Base-by-base conservation (phyloP, 2,329 filamentous ascomycete genomes). In the Trichocomaceae sp. region DNA sequence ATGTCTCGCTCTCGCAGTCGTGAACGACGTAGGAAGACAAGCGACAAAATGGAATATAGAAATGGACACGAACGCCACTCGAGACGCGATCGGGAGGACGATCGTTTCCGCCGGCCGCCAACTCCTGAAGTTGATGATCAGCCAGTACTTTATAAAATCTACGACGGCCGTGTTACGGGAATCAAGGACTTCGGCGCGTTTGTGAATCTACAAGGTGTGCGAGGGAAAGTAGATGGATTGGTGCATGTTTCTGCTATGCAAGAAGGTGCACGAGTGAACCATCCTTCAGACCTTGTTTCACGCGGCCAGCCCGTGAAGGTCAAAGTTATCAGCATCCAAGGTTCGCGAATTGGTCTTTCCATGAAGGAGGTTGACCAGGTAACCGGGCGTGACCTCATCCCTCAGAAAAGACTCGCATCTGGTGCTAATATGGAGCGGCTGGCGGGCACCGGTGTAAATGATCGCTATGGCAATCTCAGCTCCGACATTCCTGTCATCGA, bases 281-380 rank as follows among this genome's bases (percentile, higher is more conserved):
- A 97, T 67, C 93, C 93, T 0, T 90, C 89, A 0, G 93, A 99
- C 66, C 75, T 99, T 1, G 79, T 99, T 4, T 81, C 86, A 2
- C 81, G 83, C 57, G 88, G 87, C 5, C 91, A 97, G 67, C 75
- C 83, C 1, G 90, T 99, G 52, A 95, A 93, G 69, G 89, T 97
- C 63, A 99, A 99, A 70, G 86, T 99, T 22, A 78, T 87, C 64
- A 96, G 88, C 66, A 85, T 96, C 52, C 88, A 97, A 65, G 86
- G 87, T 3, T 83, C 78, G 52, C 82, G 88, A 26, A 85, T 97
- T 63, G 91, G 90, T 0, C 75, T 99, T 5, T 96, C 91, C 0
- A 96, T 99, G 91, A 96, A 96, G 66, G 92, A 96, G 58, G 91
- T 96, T 15, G 92, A 99, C 63, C 93, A 99, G 69, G 80, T 83